A percentile compares a stretch with the other conserved stretches of the same genome.
Conservation (phyloP, 225 moss, liverwort and hornwort species). For the Pleurozium schreberi region DNA sequence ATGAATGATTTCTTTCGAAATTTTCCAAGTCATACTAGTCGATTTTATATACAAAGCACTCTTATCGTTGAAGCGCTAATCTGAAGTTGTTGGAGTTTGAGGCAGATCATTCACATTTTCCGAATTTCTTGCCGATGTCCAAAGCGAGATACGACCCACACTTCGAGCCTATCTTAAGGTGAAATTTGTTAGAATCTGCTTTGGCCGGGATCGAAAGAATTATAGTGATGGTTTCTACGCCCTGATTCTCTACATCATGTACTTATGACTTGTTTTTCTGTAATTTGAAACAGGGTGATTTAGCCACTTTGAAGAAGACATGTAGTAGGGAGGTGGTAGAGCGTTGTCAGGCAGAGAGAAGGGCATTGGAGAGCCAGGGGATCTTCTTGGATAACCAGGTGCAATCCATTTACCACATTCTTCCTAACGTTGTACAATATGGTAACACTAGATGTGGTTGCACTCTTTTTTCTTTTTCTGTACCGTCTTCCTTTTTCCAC, state of each 20-base stretch:
- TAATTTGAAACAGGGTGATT: constrained; percentile 64
- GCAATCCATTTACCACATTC: not conserved
- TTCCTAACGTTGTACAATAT: not conserved
- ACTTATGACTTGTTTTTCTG: not conserved
- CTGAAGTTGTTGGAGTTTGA: constrained; percentile 2
- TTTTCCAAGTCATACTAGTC: not conserved
- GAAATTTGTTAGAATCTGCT: not conserved
- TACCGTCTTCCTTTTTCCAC: not conserved
- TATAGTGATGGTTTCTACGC: not conserved
- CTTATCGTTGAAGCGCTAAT: not conserved
- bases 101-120: constrained; percentile 74
- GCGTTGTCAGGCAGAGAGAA: constrained; percentile 90
- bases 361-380: constrained; percentile 83
- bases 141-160: constrained; percentile 77
- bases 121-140: constrained; percentile 78
- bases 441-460: not conserved
- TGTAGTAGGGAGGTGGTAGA: constrained; percentile 91
- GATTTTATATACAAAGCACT: not conserved
- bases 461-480: not conserved
- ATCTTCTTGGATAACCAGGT: constrained; percentile 96
- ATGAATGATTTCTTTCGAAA: not conserved
- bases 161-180: constrained; percentile 96
- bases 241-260: not conserved
- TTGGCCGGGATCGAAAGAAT: not conserved
- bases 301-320: constrained; percentile 56